These are phyloP conservation scores for Pyrus bretschneideri DNA, from an alignment of 306 rosid genomes.

Conservation along the genomic window DNA sequence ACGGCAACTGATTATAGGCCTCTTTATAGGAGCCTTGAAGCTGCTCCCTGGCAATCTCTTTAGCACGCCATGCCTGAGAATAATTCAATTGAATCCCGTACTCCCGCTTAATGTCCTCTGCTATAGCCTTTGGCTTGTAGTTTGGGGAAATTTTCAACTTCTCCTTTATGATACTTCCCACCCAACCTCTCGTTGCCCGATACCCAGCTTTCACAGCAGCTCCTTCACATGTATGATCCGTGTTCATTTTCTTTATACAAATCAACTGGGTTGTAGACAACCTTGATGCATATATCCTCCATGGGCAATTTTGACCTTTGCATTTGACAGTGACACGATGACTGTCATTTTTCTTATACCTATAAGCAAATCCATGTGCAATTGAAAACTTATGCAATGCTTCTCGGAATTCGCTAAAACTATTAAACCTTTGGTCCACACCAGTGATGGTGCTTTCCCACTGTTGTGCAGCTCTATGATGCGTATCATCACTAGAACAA, in stretches of 20 bases:
- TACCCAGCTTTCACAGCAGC: slow-evolving; percentile 88
- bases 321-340: slow-evolving; percentile 96
- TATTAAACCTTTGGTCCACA: slow-evolving; percentile 87
- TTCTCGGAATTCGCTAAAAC: slow-evolving; percentile 85
- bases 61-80: slow-evolving; percentile 99
- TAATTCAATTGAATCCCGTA: slow-evolving; percentile 90
- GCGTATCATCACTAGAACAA: slow-evolving; percentile 40
- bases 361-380: slow-evolving; percentile 90
- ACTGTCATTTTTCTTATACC: slow-evolving; percentile 88
- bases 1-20: slow-evolving; percentile 83
- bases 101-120: slow-evolving; percentile 83
- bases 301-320: slow-evolving; percentile 88
- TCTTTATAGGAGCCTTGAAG: slow-evolving; percentile 96
- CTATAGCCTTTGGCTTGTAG: slow-evolving; percentile 96
- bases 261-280: slow-evolving; percentile 83
- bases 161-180: slow-evolving; percentile 94
- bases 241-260: slow-evolving; percentile 87
- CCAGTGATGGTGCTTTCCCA: slow-evolving; percentile 98
- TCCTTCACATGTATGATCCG: slow-evolving; percentile 82
- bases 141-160: slow-evolving; percentile 81
- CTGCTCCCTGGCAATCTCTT: slow-evolving; percentile 95
- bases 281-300: slow-evolving; percentile 95
- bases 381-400: slow-evolving; percentile 93
- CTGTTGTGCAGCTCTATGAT: slow-evolving; percentile 77
- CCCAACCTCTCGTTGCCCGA: slow-evolving; percentile 98